Evolutionary conservation across 371 early-diverging fungal species (phyloP), one percentile per base, ranked within the genome.

Genomic region (Mucor racemosus): DNA sequence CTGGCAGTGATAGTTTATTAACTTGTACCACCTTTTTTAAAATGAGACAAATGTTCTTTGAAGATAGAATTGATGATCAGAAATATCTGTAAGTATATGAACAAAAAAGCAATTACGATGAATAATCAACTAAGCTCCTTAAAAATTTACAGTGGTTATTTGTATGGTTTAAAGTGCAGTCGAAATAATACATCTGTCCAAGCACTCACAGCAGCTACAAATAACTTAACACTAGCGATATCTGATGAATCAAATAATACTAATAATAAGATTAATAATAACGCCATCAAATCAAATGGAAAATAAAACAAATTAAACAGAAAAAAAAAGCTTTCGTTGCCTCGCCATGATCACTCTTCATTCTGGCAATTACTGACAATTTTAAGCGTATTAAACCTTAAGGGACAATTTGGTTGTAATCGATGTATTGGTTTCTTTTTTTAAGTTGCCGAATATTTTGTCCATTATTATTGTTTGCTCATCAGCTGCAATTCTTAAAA

Each of bases 1-100:
- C 99, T 36, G 99, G 99, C 15, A 96, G 97, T 74, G 99, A 99
- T 83, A 94, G 97, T 68, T 81, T 99, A 58, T 77, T 99, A 66
- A 99, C 99, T 8, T 91, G 93, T 33, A 87, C 93, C 58, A 94
- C 96, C 11, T 99, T 99, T 72, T 99, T 99, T 81, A 94, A 96
- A 73, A 93, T 99, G 91, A 90, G 95, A 61, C 91, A 95, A 76
- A 92, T 91, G 68, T 94, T 93, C 80, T 98, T 99, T 83, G 97
- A 98, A 64, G 94, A 94, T 76, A 82, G 77, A 33, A 95, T 98
- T 65, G 99, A 98, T 75, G 98, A 98, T 75, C 83, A 86, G 39
- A 96, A 96, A 84, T 97, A 91, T 67, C 82, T 93, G 88, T 88
- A 86, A 76, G 88, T 77, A 9, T 1, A 9, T 19, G 10, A 14